phyloP scores from a whole-genome alignment of 208 protist species.

The Leishmania guyanensis region DNA sequence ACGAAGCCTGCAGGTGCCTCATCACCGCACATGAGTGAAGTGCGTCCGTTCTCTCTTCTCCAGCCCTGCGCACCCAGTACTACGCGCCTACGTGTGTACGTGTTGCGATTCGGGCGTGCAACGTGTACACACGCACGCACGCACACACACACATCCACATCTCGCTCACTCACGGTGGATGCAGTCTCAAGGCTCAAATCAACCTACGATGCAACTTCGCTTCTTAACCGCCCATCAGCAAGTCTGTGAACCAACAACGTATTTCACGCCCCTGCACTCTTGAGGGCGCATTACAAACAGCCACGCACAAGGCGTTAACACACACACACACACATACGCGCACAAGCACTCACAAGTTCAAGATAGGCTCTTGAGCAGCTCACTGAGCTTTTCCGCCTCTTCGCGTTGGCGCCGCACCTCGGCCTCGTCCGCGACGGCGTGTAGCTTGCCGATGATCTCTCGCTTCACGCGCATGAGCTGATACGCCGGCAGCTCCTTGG shows the following conservation, averaged over 20 bases:
- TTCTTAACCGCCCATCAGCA: neutral
- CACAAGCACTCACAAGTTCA: neutral
- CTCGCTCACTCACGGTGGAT: neutral
- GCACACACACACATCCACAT: neutral
- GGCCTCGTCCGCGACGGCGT: slow-evolving; percentile 61
- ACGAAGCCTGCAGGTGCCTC: neutral
- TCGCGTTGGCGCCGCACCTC: slow-evolving; percentile 68
- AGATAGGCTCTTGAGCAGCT: slow-evolving; percentile 22
- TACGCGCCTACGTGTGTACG: neutral
- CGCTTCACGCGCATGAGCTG: slow-evolving; percentile 73
- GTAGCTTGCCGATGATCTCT: slow-evolving; percentile 73
- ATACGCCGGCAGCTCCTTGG: slow-evolving; percentile 76
- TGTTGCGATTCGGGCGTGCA: neutral
- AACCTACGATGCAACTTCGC: too few species aligned
- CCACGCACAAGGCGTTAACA: neutral
- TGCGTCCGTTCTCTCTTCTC: neutral
- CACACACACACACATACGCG: neutral
- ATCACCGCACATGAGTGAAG: neutral
- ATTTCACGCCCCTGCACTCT: neutral
- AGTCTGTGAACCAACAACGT: neutral
- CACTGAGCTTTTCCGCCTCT: slow-evolving; percentile 58
- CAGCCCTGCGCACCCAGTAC: neutral
- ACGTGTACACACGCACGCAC: neutral
- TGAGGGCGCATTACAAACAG: neutral
- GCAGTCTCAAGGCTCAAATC: neutral